Evolutionary conservation across 2,329 filamentous ascomycete genomes (phyloP).

Genomic region (Microdochium trichocladiopsis): DNA sequence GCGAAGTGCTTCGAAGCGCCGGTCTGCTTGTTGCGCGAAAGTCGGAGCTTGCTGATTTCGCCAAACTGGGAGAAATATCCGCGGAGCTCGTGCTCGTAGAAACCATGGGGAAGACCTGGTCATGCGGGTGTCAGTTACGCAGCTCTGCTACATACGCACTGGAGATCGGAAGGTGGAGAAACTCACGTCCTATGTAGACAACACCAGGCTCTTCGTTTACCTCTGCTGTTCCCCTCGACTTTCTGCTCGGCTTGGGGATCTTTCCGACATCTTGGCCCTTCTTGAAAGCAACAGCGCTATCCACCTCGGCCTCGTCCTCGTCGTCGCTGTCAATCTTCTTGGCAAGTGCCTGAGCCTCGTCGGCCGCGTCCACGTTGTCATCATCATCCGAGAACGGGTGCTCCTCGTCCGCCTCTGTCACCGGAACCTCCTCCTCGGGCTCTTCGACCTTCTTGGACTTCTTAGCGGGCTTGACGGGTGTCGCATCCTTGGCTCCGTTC

Average conservation of each 20-base stretch:
- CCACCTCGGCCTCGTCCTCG: conserved; percentile 23
- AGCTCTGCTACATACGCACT: neutral
- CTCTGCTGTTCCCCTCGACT: conserved; percentile 29
- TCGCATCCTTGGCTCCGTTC: conserved; percentile 14
- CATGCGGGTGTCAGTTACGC: conserved; percentile 1
- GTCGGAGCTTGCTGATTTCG: conserved; percentile 65
- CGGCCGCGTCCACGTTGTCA: conserved; percentile 28
- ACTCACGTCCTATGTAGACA: conserved; percentile 70
- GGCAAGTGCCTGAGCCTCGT: conserved; percentile 33
- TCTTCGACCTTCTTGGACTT: conserved; percentile 16
- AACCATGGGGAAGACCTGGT: conserved; percentile 45
- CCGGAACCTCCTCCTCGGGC: conserved; percentile 13
- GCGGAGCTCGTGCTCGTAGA: conserved; percentile 94
- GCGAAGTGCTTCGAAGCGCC: conserved; percentile 90
- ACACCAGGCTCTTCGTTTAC: conserved; percentile 61
- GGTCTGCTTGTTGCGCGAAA: conserved; percentile 88
- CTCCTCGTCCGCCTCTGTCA: conserved; percentile 6
- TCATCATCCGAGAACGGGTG: conserved; percentile 22
- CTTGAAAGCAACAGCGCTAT: conserved; percentile 30
- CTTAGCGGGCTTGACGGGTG: conserved; percentile 12
- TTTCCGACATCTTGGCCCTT: conserved; percentile 43
- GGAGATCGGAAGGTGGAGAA: neutral
- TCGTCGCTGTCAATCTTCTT: conserved; percentile 38
- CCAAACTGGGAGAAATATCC: conserved; percentile 94
- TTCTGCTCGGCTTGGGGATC: conserved; percentile 39